These are phyloP conservation scores for Debaryomyces nepalensis DNA, from an alignment of 1,139 yeast genomes.

Conservation along the genomic window DNA sequence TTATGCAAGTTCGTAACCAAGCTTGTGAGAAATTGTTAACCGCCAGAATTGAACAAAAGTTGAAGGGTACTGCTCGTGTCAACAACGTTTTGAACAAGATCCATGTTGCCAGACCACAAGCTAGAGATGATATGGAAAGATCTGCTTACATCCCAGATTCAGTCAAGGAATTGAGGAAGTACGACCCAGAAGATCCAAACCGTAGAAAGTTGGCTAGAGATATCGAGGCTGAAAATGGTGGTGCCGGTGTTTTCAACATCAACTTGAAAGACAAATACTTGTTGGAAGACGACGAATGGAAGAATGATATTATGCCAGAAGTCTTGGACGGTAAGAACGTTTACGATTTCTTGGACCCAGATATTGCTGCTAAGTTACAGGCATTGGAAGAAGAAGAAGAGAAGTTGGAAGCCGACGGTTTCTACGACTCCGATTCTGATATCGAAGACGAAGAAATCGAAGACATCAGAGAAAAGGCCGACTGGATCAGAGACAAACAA, in stretches of 20 bases:
- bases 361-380: conserved; percentile 88
- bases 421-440: conserved; percentile 89
- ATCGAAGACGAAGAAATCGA: conserved; percentile 64
- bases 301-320: conserved; percentile 96
- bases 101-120: conserved; percentile 89
- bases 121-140: conserved; percentile 85
- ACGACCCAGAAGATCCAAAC: conserved; percentile 79
- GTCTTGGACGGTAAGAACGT: conserved; percentile 94
- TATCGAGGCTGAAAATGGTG: conserved; percentile 92
- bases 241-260: conserved; percentile 96
- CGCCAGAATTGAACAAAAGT: conserved; percentile 94
- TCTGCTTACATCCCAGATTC: conserved; percentile 83
- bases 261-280: conserved; percentile 90
- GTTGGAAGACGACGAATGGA: conserved; percentile 96
- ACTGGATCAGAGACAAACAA: conserved; percentile 94
- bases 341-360: conserved; percentile 96
- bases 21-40: conserved; percentile 97
- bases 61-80: conserved; percentile 91
- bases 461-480: conserved; percentile 84
- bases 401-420: conserved; percentile 89
- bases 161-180: conserved; percentile 60
- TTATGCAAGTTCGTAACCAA: conserved; percentile 93
- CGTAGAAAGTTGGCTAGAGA: conserved; percentile 85
- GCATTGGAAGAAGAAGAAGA: conserved; percentile 98
- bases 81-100: conserved; percentile 90